Evolutionary conservation across 176 grass and related monocot species (phyloP).

Genomic region (Musa beccarii): DNA sequence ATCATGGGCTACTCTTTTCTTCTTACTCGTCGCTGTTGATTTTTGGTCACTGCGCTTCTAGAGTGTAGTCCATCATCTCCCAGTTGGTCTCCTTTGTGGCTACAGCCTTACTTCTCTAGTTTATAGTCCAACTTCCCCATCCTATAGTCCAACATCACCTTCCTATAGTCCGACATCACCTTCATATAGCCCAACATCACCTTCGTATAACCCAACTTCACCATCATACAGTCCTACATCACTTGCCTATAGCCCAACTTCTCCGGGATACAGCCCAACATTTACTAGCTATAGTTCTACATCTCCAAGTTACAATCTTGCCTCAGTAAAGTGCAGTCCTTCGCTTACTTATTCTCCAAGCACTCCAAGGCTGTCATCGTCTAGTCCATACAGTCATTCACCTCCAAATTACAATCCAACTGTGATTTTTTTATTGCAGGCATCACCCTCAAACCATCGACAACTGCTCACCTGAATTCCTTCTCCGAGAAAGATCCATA

Average conservation of each 20-base stretch:
- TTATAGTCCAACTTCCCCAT: constrained; percentile 43
- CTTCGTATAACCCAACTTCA: constrained; percentile 37
- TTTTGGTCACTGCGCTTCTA: no score
- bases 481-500: no score
- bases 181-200: constrained; percentile 33
- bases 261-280: constrained; percentile 61
- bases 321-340: constrained; percentile 78
- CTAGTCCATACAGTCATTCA: constrained; percentile 53
- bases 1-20: no score
- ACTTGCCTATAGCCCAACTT: constrained; percentile 61
- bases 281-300: constrained; percentile 58
- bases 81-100: no score
- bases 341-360: constrained; percentile 82
- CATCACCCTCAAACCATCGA: no score
- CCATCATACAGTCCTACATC: constrained; percentile 68
- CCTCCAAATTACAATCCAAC: constrained; percentile 87
- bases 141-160: constrained; percentile 41
- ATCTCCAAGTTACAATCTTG: constrained; percentile 48
- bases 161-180: constrained; percentile 46
- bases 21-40: no score
- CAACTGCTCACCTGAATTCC: no score
- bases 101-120: no score
- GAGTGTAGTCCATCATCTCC: no score
- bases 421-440: no score
- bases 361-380: constrained; percentile 32